These are phyloP conservation scores for Aspergillus aculeatus DNA, from an alignment of 2,329 filamentous ascomycete genomes.

Conservation along the genomic window DNA sequence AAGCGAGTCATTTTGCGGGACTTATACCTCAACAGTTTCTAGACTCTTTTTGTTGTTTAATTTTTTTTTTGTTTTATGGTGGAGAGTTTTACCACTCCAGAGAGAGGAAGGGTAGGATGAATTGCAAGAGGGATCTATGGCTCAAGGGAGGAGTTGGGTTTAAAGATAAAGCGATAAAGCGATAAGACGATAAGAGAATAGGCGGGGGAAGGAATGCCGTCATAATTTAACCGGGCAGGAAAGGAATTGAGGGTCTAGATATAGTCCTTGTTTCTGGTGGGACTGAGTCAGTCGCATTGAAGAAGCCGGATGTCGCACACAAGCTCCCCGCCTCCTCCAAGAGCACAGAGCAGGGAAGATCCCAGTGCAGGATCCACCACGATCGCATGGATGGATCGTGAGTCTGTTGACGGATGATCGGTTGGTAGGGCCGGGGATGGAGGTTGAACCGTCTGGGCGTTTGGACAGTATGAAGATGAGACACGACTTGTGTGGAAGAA, in stretches of 20 bases:
- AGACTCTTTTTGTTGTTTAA: neutral
- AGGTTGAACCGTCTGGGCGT: too few species aligned
- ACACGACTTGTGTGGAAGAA: too few species aligned
- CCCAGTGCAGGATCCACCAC: neutral
- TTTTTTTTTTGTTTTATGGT: neutral
- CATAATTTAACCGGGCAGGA: neutral
- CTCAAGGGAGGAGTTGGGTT: neutral
- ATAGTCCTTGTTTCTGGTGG: conserved; percentile 6
- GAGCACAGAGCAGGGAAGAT: neutral
- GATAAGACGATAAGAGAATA: neutral
- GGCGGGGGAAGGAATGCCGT: neutral
- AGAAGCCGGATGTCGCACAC: neutral
- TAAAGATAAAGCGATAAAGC: neutral
- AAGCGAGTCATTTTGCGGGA: conserved; percentile 31
- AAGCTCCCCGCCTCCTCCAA: too few species aligned
- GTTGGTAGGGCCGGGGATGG: neutral
- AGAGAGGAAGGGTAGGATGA: neutral
- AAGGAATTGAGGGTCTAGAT: conserved; percentile 11
- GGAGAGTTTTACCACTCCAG: neutral
- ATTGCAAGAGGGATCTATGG: neutral
- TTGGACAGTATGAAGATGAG: too few species aligned
- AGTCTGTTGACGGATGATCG: neutral
- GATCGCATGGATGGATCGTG: neutral
- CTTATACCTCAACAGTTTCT: neutral
- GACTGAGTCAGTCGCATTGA: neutral